These are phyloP conservation scores for Ustilago cynodontis DNA, from an alignment of 1,284 basidiomycete species.

Conservation along the genomic window DNA sequence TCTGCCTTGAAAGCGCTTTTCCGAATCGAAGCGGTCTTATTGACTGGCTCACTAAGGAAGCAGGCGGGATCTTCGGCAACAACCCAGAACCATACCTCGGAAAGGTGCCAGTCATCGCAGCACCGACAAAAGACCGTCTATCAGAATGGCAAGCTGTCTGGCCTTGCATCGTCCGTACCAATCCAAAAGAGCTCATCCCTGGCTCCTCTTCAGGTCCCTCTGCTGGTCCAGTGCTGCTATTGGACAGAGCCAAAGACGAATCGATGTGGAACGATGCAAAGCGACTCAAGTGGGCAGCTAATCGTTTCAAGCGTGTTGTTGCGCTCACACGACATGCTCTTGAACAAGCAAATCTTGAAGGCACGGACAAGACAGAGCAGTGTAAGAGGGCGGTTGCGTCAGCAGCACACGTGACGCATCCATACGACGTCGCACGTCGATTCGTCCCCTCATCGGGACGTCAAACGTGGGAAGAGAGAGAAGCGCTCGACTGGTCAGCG, in stretches of 20 bases:
- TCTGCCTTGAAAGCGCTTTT: constrained; percentile 41
- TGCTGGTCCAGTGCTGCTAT: constrained; percentile 26
- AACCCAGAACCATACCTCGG: constrained; percentile 70
- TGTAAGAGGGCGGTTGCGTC: constrained; percentile 28
- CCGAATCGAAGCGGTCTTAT: constrained; percentile 23
- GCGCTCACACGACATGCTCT: constrained; percentile 35
- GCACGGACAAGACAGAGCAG: background rate
- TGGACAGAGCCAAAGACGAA: constrained; percentile 55
- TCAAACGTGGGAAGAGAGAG: constrained; percentile 22
- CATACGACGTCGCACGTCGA: constrained; percentile 15
- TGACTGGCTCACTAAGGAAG: constrained; percentile 17
- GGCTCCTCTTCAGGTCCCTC: background rate
- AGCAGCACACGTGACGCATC: constrained; percentile 53
- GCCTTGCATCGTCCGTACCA: constrained; percentile 62
- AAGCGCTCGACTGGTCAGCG: constrained; percentile 27
- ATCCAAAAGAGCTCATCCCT: constrained; percentile 35
- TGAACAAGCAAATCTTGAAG: constrained; percentile 4
- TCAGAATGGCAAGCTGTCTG: constrained; percentile 70
- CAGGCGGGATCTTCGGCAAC: constrained; percentile 19
- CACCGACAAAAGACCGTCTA: constrained; percentile 79
- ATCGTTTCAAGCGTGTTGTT: constrained; percentile 40
- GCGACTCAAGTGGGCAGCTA: constrained; percentile 35
- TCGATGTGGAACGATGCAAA: constrained; percentile 29
- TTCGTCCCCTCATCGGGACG: background rate
- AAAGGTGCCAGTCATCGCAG: constrained; percentile 79